A percentile compares a stretch with the other conserved stretches of the same genome.
These are phyloP conservation scores for Syzygium malaccense DNA, from an alignment of 441 rosid species.

Conservation along the genomic window DNA sequence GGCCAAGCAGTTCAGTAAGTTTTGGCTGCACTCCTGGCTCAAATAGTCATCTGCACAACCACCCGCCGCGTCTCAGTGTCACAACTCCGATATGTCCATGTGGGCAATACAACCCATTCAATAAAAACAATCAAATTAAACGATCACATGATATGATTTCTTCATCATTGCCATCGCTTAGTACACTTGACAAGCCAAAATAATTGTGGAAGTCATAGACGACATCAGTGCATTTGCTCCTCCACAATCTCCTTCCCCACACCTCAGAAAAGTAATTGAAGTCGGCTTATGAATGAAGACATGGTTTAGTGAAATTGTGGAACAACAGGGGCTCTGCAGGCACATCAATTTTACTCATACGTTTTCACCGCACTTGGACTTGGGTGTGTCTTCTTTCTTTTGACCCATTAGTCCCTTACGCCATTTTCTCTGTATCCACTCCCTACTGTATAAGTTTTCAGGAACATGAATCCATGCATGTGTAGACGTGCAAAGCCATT, in stretches of 20 bases:
- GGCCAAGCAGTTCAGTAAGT: constrained; percentile 60
- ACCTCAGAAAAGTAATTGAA: no score
- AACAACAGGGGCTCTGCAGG: fast-evolving
- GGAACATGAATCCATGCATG: not conserved
- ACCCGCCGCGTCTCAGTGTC: not conserved
- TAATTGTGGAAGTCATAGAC: not conserved
- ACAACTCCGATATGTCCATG: not conserved
- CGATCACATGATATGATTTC: not conserved
- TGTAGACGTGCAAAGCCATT: not conserved
- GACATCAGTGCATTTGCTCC: not conserved
- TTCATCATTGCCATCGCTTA: not conserved
- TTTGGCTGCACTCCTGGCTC: constrained; percentile 83
- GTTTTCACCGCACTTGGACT: not conserved
- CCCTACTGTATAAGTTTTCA: not conserved
- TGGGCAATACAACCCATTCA: not conserved
- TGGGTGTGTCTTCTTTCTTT: not conserved
- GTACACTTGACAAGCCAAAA: not conserved
- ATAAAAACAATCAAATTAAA: not conserved
- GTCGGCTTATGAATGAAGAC: not conserved
- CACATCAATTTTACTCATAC: not conserved
- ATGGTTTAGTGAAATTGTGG: not conserved
- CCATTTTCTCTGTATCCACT: not conserved
- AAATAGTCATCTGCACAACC: constrained; percentile 62
- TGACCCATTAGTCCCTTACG: not conserved
- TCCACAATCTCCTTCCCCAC: not conserved